A percentile compares a stretch with the other conserved stretches of the same genome.
Evolutionary conservation across 208 protist species (phyloP).

Genomic region (Acanthamoeba culbertsoni): DNA sequence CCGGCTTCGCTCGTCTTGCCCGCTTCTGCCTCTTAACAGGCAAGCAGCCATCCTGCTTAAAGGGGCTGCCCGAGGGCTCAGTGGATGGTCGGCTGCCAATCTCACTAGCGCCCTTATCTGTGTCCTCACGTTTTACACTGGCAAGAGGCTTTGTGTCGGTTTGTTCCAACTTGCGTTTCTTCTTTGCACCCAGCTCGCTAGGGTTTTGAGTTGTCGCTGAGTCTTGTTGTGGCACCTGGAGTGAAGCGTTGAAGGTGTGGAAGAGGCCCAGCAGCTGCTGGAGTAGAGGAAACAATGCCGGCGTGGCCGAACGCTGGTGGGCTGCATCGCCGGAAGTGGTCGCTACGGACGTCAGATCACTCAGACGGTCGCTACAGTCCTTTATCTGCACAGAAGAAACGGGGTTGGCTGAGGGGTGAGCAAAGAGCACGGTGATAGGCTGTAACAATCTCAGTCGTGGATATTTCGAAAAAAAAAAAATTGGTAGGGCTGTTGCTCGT

Average conservation of each 20-base stretch:
- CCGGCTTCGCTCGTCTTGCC: not conserved
- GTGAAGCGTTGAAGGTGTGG: not conserved
- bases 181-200: not conserved
- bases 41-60: not conserved
- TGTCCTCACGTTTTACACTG: no score
- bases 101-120: no score
- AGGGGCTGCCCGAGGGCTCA: no score
- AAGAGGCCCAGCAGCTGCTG: constrained; percentile 4
- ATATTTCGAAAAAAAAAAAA: no score
- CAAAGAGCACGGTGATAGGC: not conserved
- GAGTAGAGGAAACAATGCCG: not conserved
- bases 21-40: not conserved
- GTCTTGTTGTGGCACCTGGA: not conserved
- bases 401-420: not conserved
- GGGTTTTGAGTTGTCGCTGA: not conserved
- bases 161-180: not conserved
- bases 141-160: no score
- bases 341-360: not conserved
- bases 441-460: no score
- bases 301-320: not conserved
- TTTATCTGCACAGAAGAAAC: not conserved
- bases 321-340: not conserved
- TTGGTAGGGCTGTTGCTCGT: not conserved
- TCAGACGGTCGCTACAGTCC: not conserved
- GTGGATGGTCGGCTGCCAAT: no score